Conservation (phyloP, 163 green algal species). For the Scenedesmus sp. region DNA sequence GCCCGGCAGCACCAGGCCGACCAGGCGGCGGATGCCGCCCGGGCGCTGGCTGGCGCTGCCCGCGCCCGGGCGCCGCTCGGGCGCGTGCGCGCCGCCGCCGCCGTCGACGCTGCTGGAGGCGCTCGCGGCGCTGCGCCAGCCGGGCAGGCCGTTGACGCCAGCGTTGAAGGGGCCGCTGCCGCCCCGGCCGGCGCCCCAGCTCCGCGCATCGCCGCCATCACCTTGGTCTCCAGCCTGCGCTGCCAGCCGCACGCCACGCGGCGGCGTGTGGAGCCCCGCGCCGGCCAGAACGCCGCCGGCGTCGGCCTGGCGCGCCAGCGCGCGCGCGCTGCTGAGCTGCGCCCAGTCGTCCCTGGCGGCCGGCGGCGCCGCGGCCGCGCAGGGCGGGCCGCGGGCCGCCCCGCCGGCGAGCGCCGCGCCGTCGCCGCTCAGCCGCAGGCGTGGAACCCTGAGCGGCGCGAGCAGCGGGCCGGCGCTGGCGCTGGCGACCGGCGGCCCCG, state of each 20-base stretch:
- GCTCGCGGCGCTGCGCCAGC: background rate
- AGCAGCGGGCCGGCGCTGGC: no score
- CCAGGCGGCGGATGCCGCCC: background rate
- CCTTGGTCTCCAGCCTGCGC: no score
- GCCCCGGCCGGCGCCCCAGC: background rate
- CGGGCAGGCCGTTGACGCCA: constrained; percentile 35
- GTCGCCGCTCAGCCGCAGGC: no score
- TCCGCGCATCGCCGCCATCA: no score
- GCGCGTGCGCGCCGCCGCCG: background rate
- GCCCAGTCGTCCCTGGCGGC: no score
- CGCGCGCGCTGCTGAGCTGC: no score
- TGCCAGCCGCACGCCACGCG: background rate
- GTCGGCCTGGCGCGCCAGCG: no score
- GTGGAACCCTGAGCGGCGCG: no score
- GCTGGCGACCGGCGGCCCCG: no score
- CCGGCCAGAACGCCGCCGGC: background rate
- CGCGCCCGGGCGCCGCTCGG: background rate
- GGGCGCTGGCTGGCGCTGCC: background rate
- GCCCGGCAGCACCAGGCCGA: background rate
- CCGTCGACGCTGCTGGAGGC: background rate
- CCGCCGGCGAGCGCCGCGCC: no score
- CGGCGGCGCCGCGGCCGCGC: background rate
- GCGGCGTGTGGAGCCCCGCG: constrained; percentile 27
- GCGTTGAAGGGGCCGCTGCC: constrained; percentile 34
- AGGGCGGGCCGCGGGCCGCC: no score